These are phyloP conservation scores for Cyanodermella asteris DNA, from an alignment of 2,329 filamentous ascomycete species.

Conservation along the genomic window DNA sequence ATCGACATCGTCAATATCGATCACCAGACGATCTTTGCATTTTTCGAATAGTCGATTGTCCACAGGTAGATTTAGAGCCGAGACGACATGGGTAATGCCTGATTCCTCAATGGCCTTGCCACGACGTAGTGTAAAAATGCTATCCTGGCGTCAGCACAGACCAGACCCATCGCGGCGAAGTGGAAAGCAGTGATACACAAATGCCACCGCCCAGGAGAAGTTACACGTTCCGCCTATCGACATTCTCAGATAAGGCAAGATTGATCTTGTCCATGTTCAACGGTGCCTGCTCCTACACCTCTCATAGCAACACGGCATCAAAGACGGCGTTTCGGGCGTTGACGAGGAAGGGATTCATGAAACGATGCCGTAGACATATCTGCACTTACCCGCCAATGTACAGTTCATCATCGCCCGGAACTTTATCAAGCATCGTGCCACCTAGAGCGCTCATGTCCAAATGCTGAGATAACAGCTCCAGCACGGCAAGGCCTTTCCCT, in stretches of 20 bases:
- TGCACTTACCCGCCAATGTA: slow-evolving; percentile 54
- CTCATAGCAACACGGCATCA: too few relatives aligned
- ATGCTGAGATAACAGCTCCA: too few relatives aligned
- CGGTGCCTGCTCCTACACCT: too few relatives aligned
- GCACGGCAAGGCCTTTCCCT: too few relatives aligned
- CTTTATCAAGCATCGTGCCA: too few relatives aligned
- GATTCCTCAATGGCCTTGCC: slow-evolving; percentile 46
- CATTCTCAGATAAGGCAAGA: slow-evolving; percentile 2
- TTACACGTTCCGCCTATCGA: too few relatives aligned
- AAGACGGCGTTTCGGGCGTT: too few relatives aligned
- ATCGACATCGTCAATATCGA: slow-evolving; percentile 78
- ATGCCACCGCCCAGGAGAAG: too few relatives aligned
- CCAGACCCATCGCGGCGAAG: background rate
- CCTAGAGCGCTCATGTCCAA: too few relatives aligned
- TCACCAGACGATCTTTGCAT: slow-evolving; percentile 53
- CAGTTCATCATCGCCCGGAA: slow-evolving; percentile 29
- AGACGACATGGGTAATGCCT: slow-evolving; percentile 79
- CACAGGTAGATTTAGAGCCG: slow-evolving; percentile 45
- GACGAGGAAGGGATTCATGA: too few relatives aligned
- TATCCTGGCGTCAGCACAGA: slow-evolving; percentile 16
- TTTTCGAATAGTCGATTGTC: slow-evolving; percentile 34
- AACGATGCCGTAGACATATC: too few relatives aligned
- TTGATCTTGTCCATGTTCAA: slow-evolving; percentile 2
- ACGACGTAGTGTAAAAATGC: slow-evolving; percentile 58
- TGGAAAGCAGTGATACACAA: too few relatives aligned